Percentiles rank a stretch among this genome's conserved stretches.
These are phyloP conservation scores for Exophiala alcalophila DNA, from an alignment of 2,329 filamentous ascomycete species.

Conservation along the genomic window DNA sequence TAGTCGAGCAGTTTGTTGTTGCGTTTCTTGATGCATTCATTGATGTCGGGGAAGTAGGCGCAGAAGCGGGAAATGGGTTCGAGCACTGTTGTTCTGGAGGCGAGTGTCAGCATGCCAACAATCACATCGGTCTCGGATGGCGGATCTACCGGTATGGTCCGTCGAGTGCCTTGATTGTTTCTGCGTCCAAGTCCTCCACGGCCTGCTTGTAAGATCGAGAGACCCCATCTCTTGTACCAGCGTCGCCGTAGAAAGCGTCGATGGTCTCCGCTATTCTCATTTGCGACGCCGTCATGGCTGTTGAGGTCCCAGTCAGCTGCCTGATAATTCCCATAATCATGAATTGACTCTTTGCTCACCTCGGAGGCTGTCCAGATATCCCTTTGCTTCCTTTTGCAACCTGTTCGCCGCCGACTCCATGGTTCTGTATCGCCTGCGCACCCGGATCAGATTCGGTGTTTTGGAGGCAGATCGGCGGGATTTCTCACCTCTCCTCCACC, in stretches of 20 bases:
- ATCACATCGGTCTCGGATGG: no score
- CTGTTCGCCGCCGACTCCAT: conserved; percentile 93
- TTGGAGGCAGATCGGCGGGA: not conserved
- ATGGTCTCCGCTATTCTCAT: conserved; percentile 99
- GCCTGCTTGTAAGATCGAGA: conserved; percentile 97
- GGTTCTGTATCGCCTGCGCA: conserved; percentile 79
- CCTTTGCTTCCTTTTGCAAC: conserved; percentile 96
- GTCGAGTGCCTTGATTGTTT: conserved; percentile 97
- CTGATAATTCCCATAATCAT: not conserved
- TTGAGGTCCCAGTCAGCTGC: conserved; percentile 4
- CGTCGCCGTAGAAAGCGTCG: conserved; percentile 97
- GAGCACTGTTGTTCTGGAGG: conserved; percentile 74
- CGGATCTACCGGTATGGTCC: conserved; percentile 75
- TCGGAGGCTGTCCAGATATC: conserved; percentile 92
- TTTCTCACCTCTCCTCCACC: conserved; percentile 79
- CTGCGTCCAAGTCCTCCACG: conserved; percentile 93
- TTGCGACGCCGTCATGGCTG: conserved; percentile 97
- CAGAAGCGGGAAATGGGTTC: conserved; percentile 96
- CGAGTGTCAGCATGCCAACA: conserved; percentile 3
- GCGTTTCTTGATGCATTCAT: conserved; percentile 99
- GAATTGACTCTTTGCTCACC: conserved; percentile 49
- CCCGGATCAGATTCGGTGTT: conserved; percentile 3
- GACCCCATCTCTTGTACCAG: conserved; percentile 90
- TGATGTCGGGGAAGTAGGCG: conserved; percentile 97
- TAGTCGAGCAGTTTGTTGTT: conserved; percentile 98